Conservation (phyloP, 345 rosid species). For the Reutealis trisperma region DNA sequence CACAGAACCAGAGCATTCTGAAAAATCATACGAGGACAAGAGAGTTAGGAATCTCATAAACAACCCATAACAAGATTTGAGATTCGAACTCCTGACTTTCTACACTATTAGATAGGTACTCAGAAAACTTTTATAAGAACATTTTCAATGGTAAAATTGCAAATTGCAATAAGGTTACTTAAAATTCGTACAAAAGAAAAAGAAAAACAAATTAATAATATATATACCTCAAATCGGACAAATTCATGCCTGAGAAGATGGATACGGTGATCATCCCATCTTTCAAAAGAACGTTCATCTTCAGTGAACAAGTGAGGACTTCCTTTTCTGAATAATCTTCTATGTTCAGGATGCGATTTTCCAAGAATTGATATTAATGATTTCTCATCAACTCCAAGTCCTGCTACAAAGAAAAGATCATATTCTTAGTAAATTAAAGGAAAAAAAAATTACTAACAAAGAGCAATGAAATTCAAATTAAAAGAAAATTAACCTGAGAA, state of each 20-base stretch:
- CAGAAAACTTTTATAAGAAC: too few species aligned
- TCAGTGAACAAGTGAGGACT: conserved; percentile 56
- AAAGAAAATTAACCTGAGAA: conserved; percentile 54
- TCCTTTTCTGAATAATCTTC: conserved; percentile 53
- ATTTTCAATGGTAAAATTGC: background rate
- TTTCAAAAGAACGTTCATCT: conserved; percentile 75
- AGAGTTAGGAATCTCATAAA: background rate
- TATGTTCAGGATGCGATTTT: conserved; percentile 56
- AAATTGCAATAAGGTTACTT: background rate
- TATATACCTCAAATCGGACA: conserved; percentile 67
- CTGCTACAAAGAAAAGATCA: conserved; percentile 23
- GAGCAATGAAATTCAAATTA: background rate
- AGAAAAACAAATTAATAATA: background rate
- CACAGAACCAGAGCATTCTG: conserved; percentile 74
- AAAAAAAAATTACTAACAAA: background rate
- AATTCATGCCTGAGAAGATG: conserved; percentile 70
- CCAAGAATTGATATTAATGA: conserved; percentile 56
- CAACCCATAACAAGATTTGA: too few species aligned
- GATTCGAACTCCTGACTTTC: too few species aligned
- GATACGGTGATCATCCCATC: conserved; percentile 57
- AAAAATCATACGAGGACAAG: background rate
- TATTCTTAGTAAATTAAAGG: background rate
- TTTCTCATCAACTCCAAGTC: conserved; percentile 84
- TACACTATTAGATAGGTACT: too few species aligned
- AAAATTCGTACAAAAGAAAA: too few species aligned